phyloP scores from a whole-genome alignment of 1,139 yeast genomes.

The Blastobotrys petasosporus region DNA sequence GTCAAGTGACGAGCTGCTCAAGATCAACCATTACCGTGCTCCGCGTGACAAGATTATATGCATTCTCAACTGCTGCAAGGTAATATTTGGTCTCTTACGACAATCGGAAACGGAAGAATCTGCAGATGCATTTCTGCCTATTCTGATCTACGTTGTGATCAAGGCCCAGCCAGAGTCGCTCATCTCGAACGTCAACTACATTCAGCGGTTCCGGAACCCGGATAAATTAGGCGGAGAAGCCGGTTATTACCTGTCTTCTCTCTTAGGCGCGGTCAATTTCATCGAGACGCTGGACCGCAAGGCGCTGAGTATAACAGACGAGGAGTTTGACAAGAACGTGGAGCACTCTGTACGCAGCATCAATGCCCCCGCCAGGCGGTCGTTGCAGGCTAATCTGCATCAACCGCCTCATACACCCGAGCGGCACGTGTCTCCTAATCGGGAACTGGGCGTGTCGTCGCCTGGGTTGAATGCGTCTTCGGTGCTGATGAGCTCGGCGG shows the following conservation, averaged over 20 bases:
- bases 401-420: conserved; percentile 30
- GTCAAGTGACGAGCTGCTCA: conserved; percentile 63
- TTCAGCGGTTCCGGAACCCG: conserved; percentile 72
- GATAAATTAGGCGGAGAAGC: conserved; percentile 82
- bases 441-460: conserved; percentile 3
- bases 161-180: conserved; percentile 59
- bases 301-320: conserved; percentile 55
- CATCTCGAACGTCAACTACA: conserved; percentile 73
- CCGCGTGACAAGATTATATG: conserved; percentile 95
- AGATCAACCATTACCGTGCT: conserved; percentile 77
- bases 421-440: conserved; percentile 17
- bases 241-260: conserved; percentile 79
- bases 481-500: conserved; percentile 35
- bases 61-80: conserved; percentile 83
- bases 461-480: conserved; percentile 29
- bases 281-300: conserved; percentile 54
- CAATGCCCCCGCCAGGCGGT: conserved; percentile 11
- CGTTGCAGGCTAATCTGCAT: conserved; percentile 5
- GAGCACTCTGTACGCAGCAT: conserved; percentile 31
- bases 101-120: conserved; percentile 65
- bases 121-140: conserved; percentile 90
- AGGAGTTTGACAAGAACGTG: conserved; percentile 48
- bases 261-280: conserved; percentile 79
- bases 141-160: conserved; percentile 71
- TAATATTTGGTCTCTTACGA: conserved; percentile 78